These are phyloP conservation scores for Hibiscus mutabilis DNA, from an alignment of 345 rosid species.

Conservation along the genomic window DNA sequence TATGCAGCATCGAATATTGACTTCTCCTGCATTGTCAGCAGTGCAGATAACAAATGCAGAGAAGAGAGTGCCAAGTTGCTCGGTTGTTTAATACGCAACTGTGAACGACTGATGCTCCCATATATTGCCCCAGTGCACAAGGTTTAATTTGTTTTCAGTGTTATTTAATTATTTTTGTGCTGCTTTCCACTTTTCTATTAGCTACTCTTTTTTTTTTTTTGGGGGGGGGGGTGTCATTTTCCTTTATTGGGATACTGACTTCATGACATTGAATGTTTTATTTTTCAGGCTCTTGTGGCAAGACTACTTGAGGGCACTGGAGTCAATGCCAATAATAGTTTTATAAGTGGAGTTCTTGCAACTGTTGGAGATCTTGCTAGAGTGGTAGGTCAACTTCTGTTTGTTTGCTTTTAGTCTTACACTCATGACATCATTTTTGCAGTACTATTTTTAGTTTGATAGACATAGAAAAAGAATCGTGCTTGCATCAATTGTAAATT, in stretches of 20 bases:
- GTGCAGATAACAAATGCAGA: constrained; percentile 94
- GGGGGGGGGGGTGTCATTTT: not conserved
- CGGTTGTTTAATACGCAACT: constrained; percentile 94
- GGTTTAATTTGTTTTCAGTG: constrained; percentile 38
- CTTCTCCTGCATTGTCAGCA: constrained; percentile 51
- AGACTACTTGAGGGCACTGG: constrained; percentile 85
- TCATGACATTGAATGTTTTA: constrained; percentile 12
- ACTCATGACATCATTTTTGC: not conserved
- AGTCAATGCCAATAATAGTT: constrained; percentile 76
- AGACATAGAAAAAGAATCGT: not conserved
- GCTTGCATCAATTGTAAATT: not conserved
- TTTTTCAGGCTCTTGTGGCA: constrained; percentile 84
- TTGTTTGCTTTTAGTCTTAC: constrained; percentile 3
- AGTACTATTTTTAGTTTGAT: not conserved
- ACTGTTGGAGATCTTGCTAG: constrained; percentile 99
- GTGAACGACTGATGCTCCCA: constrained; percentile 86
- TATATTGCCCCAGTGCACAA: constrained; percentile 94
- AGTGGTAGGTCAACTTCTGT: constrained; percentile 60
- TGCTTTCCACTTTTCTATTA: constrained; percentile 3
- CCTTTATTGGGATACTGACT: not conserved
- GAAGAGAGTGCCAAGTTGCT: constrained; percentile 98
- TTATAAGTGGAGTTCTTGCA: constrained; percentile 87
- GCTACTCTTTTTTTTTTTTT: not conserved
- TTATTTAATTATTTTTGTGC: constrained; percentile 13
- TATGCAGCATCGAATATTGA: constrained; percentile 23